Evolutionary conservation across 2,329 filamentous ascomycete genomes (phyloP), one percentile per base, ranked within the genome.

Genomic region (Chrysosphaeria jannelii): DNA sequence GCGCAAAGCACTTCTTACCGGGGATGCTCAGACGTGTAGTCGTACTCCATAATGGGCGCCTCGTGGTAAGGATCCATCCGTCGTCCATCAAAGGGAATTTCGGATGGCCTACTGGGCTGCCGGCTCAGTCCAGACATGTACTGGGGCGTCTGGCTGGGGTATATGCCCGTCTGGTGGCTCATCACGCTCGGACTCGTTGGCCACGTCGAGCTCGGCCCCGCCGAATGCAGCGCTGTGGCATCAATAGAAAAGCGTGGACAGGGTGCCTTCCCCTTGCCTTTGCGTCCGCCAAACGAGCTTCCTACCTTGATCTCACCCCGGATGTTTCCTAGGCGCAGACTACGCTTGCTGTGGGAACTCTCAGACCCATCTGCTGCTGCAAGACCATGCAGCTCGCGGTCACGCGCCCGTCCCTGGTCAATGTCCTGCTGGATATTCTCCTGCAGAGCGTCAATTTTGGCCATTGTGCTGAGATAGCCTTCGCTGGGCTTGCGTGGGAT

Each of bases 61-160:
- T 27, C 30, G 7, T 23, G 19, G 19, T 31, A 31, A 4, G 30
- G 25, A 3, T 27, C 24, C 17, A 33, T 17, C 3, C 31, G 31
- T 8, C 30, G 30, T 4, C 27, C 27, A n/a, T 33, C 31, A 16
- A 26, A 33, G 1, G 31, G 31, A 11, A 33, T 33, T 16, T 33
- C 29, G 8, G 25, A 20, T 7, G 16, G n/a, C 16, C 7, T 18
- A n/a, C 16, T 18, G 16, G 8, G 14, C 4, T 22, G 19, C n/a
- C 22, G 10, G 14, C 21, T n/a, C 9, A 26, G 13, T 4, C 16
- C 7, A 18, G 16, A 7, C 16, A 18, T 7, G 16, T 18, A n/a
- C 7, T 18, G 16, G 16, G 7, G 7, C 16, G 22, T 18, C 8
- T 21, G 23, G 20, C 23, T 21, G 6, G 20, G 14, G 8, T 19